phyloP scores from a whole-genome alignment of 495 filamentous ascomycete genomes.

The Amniculicola lignicola region DNA sequence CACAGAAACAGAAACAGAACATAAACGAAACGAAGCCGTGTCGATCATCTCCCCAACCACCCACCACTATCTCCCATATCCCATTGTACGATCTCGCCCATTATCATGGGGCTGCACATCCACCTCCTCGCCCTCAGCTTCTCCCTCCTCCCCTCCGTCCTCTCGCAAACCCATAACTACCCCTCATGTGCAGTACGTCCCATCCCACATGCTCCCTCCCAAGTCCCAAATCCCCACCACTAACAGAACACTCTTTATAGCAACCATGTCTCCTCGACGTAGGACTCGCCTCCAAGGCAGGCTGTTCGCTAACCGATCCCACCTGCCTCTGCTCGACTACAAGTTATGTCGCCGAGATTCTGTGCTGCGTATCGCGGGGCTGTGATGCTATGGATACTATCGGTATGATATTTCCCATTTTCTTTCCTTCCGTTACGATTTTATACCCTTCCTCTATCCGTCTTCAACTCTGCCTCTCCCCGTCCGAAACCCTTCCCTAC shows the following conservation, averaged over 20 bases:
- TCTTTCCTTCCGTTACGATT: too few species aligned
- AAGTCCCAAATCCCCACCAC: not conserved
- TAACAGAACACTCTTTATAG: not conserved
- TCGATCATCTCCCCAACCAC: too few species aligned
- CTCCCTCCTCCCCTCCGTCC: not conserved
- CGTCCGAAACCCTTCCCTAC: not conserved
- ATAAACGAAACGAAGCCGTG: too few species aligned
- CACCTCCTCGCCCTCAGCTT: not conserved
- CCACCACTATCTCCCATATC: too few species aligned
- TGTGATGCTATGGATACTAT: not conserved
- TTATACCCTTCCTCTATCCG: not conserved
- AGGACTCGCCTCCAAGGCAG: not conserved
- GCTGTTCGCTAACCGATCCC: not conserved
- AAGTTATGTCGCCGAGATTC: not conserved
- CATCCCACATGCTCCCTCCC: not conserved
- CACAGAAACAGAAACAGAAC: too few species aligned
- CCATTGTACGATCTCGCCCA: too few species aligned
- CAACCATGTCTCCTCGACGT: constrained; percentile 4
- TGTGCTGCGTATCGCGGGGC: constrained; percentile 1
- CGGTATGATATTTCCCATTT: too few species aligned
- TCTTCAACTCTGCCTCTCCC: not conserved
- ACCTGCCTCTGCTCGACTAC: constrained; percentile 11
- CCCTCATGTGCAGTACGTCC: not conserved
- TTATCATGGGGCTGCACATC: too few species aligned
- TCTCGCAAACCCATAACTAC: not conserved